These are phyloP conservation scores for Musa acuminata DNA, from an alignment of 176 grass and related monocot species.

Conservation along the genomic window DNA sequence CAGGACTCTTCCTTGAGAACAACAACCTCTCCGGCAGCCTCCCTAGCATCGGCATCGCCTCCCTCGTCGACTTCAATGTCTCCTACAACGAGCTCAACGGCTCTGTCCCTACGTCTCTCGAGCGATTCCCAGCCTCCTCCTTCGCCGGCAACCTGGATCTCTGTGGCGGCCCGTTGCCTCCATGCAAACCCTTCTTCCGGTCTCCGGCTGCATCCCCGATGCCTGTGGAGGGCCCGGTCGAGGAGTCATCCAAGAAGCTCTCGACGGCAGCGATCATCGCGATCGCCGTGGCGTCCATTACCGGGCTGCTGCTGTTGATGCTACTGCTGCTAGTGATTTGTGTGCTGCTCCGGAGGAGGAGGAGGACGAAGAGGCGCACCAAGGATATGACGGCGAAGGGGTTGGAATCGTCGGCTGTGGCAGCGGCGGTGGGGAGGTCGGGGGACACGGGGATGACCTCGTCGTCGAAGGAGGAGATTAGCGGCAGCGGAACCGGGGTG, in stretches of 20 bases:
- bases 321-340: constrained; percentile 26
- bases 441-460: constrained; percentile 19
- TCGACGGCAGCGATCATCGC: constrained; percentile 49
- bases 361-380: neutral
- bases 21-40: constrained; percentile 60
- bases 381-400: neutral
- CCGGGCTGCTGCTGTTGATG: constrained; percentile 18
- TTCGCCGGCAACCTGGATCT: constrained; percentile 49
- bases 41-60: constrained; percentile 38
- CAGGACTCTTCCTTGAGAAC: constrained; percentile 25
- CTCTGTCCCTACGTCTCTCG: constrained; percentile 47
- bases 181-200: constrained; percentile 45
- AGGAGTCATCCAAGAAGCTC: constrained; percentile 27
- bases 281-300: constrained; percentile 35
- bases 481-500: neutral
- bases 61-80: constrained; percentile 46
- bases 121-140: constrained; percentile 31
- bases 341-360: neutral
- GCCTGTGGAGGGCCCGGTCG: neutral
- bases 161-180: constrained; percentile 45
- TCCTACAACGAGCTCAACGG: constrained; percentile 70
- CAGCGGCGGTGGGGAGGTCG: neutral
- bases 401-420: neutral
- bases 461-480: neutral
- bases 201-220: constrained; percentile 32